Evolutionary conservation across 2,329 filamentous ascomycete genomes (phyloP), one percentile per base, ranked within the genome.

Genomic region (Alternaria angustiovoidea): DNA sequence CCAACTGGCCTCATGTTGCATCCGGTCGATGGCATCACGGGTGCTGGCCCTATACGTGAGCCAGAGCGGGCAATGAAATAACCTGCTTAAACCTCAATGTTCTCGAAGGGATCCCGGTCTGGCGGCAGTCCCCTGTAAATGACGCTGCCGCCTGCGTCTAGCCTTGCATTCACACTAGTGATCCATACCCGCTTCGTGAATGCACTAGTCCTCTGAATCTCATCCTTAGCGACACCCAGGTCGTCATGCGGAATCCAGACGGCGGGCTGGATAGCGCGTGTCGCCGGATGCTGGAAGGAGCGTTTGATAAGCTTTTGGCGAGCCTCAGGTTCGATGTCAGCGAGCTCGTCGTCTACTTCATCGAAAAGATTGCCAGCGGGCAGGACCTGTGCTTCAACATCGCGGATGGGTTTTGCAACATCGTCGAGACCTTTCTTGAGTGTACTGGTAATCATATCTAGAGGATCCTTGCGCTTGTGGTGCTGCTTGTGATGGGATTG

Each of bases 221-320:
- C 95, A 68, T 98, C 94, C 69, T 96, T 93, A 66, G 91, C 93
- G 58, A 99, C 87, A 5, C 95, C 95, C 5, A 98, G 79, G 67
- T 95, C 91, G 73, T 99, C 95, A 11, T 90, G 88, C 0, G 95
- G 95, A 44, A 99, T 92, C 95, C 95, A 99, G 26, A 99, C 89
- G 0, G 92, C 92, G 0, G 95, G 95, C 54, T 93, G 86, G 53
- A 91, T 87, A 1, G 94, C 92, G 8, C 95, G 88, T 38, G 97
- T 84, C 0, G 95, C 95, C 34, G 89, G 89, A 74, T 99, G 95
- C 79, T 94, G 90, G 79, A 99, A 99, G 0, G 94, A 93, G 71
- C 93, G 90, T 55, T 90, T 90, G 12, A 95, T 91, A 39, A 98
- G 87, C 59, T 88, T 84, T 74, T 98, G 94, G 69, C 95, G 87